phyloP scores from a whole-genome alignment of 169 alveolate species.

The Eimeria mitis region DNA sequence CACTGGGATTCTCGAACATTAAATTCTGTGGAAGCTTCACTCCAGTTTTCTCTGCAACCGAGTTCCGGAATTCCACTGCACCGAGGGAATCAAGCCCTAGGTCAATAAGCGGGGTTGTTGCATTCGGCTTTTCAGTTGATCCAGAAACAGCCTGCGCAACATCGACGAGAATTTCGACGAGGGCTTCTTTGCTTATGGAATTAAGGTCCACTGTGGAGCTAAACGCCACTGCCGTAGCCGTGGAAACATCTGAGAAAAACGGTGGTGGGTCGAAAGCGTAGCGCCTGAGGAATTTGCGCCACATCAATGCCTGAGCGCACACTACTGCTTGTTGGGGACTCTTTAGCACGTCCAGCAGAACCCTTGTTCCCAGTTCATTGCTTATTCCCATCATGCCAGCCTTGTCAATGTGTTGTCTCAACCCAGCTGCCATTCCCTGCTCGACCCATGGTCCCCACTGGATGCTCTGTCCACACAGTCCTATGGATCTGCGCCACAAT shows the following conservation, averaged over 20 bases:
- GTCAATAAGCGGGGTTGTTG: slow-evolving; percentile 86
- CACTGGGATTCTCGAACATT: slow-evolving; percentile 87
- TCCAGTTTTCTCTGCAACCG: slow-evolving; percentile 85
- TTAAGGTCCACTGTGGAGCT: slow-evolving; percentile 49
- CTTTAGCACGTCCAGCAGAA: slow-evolving; percentile 76
- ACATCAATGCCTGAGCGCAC: slow-evolving; percentile 86
- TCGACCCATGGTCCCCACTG: slow-evolving; percentile 91
- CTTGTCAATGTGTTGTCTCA: slow-evolving; percentile 85
- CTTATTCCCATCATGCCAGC: slow-evolving; percentile 87
- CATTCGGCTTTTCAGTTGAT: slow-evolving; percentile 68
- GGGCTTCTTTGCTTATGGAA: slow-evolving; percentile 57
- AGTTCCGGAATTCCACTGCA: slow-evolving; percentile 90
- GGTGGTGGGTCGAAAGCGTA: slow-evolving; percentile 82
- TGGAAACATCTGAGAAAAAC: slow-evolving; percentile 72
- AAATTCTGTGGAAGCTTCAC: slow-evolving; percentile 88
- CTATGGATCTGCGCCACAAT: slow-evolving; percentile 83
- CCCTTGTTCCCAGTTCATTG: slow-evolving; percentile 87
- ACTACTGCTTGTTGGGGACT: slow-evolving; percentile 69
- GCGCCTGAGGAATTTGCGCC: slow-evolving; percentile 85
- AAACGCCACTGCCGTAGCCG: slow-evolving; percentile 22
- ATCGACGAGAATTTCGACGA: slow-evolving; percentile 49
- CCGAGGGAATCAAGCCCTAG: slow-evolving; percentile 91
- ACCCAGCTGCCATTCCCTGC: slow-evolving; percentile 85
- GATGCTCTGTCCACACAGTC: slow-evolving; percentile 85
- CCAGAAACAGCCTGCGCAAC: slow-evolving; percentile 83